phyloP scores from a whole-genome alignment of 225 moss, liverwort and hornwort species.

The Climacium dendroides region DNA sequence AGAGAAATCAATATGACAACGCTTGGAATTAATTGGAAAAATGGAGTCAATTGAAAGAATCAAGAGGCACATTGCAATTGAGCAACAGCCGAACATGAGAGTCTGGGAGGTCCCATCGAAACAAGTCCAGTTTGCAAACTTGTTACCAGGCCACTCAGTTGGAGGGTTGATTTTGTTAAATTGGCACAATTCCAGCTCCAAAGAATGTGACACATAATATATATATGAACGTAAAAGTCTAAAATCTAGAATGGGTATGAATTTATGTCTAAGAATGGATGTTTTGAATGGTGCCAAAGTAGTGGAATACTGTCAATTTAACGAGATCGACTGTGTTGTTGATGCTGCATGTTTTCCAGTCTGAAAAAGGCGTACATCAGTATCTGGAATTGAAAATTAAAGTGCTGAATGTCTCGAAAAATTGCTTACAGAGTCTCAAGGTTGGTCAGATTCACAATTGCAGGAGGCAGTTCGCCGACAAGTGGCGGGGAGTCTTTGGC shows the following conservation, averaged over 20 bases:
- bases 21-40: too few species aligned
- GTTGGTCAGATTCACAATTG: neutral
- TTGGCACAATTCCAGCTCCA: too few species aligned
- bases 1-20: too few species aligned
- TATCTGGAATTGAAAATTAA: neutral
- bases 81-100: neutral
- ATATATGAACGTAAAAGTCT: too few species aligned
- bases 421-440: rapidly evolving
- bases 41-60: too few species aligned
- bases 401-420: neutral
- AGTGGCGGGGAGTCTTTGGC: rapidly evolving
- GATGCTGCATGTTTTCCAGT: neutral
- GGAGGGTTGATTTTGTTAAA: neutral
- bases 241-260: neutral
- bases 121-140: neutral
- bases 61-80: too few species aligned
- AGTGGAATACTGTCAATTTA: neutral
- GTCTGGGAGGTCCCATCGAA: neutral
- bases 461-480: neutral
- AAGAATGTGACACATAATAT: too few species aligned
- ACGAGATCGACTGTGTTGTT: neutral
- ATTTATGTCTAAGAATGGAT: rapidly evolving
- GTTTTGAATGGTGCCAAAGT: too few species aligned
- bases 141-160: rapidly evolving
- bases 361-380: too few species aligned